Evolutionary conservation across 2,329 filamentous ascomycete species (phyloP).

Genomic region (Ophiosphaerella korrae): DNA sequence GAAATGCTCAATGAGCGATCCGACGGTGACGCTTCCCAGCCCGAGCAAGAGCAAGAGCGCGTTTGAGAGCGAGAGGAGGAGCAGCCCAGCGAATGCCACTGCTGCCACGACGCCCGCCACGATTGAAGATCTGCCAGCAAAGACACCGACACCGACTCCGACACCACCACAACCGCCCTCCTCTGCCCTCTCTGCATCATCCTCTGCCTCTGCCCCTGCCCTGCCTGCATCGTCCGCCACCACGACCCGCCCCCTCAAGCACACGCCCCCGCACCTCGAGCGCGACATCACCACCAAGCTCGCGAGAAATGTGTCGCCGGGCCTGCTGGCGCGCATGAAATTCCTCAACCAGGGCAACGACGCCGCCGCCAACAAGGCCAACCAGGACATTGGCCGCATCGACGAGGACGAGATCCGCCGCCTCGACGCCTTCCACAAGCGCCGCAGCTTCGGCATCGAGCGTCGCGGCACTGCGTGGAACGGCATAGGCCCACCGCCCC

Average conservation of each 20-base stretch:
- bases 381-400: constrained; percentile 64
- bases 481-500: constrained; percentile 46
- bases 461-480: constrained; percentile 75
- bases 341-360: constrained; percentile 48
- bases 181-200: constrained; percentile 7
- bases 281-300: constrained; percentile 38
- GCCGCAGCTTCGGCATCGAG: constrained; percentile 61
- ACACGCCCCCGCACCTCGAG: constrained; percentile 24
- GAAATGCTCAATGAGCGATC: constrained; percentile 34
- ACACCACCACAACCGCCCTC: constrained; percentile 5
- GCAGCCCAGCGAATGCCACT: constrained; percentile 24
- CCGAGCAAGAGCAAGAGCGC: constrained; percentile 2
- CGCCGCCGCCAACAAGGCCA: constrained; percentile 37
- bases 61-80: constrained; percentile 4
- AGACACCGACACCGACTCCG: constrained; percentile 3
- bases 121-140: constrained; percentile 23
- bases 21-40: constrained; percentile 18
- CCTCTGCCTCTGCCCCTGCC: constrained; percentile 3
- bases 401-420: constrained; percentile 71
- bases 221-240: constrained; percentile 9
- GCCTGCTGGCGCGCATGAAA: constrained; percentile 52
- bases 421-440: constrained; percentile 69
- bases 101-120: constrained; percentile 10
- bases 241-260: constrained; percentile 13
- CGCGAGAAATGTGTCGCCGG: constrained; percentile 49